These are phyloP conservation scores for Durotheca rogersii DNA, from an alignment of 495 filamentous ascomycete species.

Conservation along the genomic window DNA sequence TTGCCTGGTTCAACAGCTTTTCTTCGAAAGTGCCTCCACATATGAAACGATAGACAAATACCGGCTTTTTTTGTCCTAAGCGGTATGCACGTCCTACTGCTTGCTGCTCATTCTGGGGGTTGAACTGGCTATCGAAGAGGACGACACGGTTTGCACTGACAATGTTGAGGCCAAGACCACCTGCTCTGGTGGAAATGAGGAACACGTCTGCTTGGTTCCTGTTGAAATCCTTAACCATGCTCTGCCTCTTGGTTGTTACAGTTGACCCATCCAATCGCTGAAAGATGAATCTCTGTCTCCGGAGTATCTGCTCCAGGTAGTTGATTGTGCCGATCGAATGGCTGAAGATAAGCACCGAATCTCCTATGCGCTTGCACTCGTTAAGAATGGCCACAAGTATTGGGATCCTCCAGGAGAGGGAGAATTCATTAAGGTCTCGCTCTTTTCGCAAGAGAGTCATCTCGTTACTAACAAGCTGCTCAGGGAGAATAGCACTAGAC, in stretches of 20 bases:
- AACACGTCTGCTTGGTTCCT: constrained; percentile 53
- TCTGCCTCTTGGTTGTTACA: constrained; percentile 55
- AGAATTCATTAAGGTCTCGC: constrained; percentile 33
- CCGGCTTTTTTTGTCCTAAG: constrained; percentile 77
- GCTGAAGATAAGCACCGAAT: constrained; percentile 81
- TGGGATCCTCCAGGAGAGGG: constrained; percentile 64
- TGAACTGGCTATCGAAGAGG: constrained; percentile 82
- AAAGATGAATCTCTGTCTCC: constrained; percentile 43
- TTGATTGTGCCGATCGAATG: constrained; percentile 69
- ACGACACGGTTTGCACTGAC: constrained; percentile 82
- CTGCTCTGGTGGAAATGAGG: constrained; percentile 80
- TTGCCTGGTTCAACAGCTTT: constrained; percentile 63
- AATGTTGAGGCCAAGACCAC: constrained; percentile 82
- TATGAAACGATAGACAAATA: constrained; percentile 86
- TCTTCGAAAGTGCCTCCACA: constrained; percentile 79
- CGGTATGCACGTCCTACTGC: constrained; percentile 87
- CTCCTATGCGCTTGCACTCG: constrained; percentile 56
- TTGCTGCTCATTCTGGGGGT: constrained; percentile 80
- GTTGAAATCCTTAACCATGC: constrained; percentile 67
- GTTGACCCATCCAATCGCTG: constrained; percentile 68
- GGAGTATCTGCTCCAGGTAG: constrained; percentile 62
- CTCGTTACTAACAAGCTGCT: constrained; percentile 37
- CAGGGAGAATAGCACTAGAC: constrained; percentile 29
- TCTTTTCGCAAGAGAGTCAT: constrained; percentile 28
- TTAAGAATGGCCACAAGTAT: constrained; percentile 66